phyloP scores from a whole-genome alignment of 768 basidiomycete species.

The Phanerodontia chrysosporium region DNA sequence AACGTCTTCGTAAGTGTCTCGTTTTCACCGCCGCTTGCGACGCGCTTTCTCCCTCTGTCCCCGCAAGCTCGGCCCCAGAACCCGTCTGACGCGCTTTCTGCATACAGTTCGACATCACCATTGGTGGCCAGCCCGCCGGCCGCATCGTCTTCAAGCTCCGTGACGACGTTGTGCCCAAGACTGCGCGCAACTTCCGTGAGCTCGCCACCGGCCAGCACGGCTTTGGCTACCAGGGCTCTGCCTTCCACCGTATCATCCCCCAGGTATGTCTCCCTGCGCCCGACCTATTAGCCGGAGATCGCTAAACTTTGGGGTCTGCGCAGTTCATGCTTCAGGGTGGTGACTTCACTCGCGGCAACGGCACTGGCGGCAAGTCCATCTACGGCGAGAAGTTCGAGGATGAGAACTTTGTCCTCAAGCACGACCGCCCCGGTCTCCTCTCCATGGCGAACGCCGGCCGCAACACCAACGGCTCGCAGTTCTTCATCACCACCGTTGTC shows the following conservation, averaged over 20 bases:
- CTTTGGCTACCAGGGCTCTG: slow-evolving; percentile 43
- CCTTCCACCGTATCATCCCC: slow-evolving; percentile 63
- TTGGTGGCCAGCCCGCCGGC: slow-evolving; percentile 26
- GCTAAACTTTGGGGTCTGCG: background rate
- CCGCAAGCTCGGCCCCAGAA: background rate
- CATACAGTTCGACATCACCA: slow-evolving; percentile 29
- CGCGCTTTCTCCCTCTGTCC: background rate
- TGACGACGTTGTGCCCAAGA: slow-evolving; percentile 45
- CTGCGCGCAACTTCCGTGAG: slow-evolving; percentile 53
- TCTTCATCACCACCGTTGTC: slow-evolving; percentile 72
- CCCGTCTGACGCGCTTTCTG: background rate
- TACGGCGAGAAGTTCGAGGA: slow-evolving; percentile 79
- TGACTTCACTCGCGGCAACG: slow-evolving; percentile 62
- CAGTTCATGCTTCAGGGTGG: slow-evolving; percentile 86
- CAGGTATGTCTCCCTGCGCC: slow-evolving; percentile 35
- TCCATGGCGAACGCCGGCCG: slow-evolving; percentile 88
- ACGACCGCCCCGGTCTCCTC: slow-evolving; percentile 61
- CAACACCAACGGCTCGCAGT: slow-evolving; percentile 82
- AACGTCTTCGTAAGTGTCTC: slow-evolving; percentile 30
- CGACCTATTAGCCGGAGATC: slow-evolving; percentile 13
- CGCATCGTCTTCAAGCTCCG: slow-evolving; percentile 53
- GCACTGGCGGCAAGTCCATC: slow-evolving; percentile 82
- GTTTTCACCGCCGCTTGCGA: background rate
- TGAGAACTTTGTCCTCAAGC: slow-evolving; percentile 66
- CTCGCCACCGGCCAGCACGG: slow-evolving; percentile 47